These are phyloP conservation scores for Alternaria metachromatica DNA, from an alignment of 2,329 filamentous ascomycete species.

Conservation along the genomic window DNA sequence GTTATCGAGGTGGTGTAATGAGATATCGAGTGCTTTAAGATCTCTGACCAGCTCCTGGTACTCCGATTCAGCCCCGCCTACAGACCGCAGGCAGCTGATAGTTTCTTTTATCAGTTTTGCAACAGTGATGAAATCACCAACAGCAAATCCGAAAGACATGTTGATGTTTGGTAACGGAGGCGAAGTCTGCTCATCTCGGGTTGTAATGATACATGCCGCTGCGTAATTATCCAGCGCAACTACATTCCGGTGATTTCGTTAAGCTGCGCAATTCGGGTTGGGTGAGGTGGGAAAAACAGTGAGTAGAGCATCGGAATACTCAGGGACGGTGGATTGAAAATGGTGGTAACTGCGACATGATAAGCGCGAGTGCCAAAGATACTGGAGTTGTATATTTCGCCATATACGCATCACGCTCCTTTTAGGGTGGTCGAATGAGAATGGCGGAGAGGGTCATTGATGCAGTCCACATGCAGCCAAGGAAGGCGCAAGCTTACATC, in stretches of 20 bases:
- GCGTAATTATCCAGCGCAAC: rapidly evolving
- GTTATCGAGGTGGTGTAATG: background rate
- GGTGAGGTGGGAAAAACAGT: background rate
- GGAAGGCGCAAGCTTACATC: background rate
- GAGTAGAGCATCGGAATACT: background rate
- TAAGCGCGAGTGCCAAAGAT: background rate
- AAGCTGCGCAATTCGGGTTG: background rate
- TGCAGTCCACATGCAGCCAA: background rate
- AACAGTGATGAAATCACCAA: background rate
- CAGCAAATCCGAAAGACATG: background rate
- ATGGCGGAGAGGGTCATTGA: background rate
- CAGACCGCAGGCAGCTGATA: background rate
- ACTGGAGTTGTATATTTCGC: background rate
- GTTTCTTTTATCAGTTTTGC: background rate
- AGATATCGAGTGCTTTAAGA: background rate
- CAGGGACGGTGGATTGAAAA: rapidly evolving
- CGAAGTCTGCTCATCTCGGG: background rate
- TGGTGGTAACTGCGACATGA: background rate
- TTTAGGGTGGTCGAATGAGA: background rate
- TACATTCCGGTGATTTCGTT: background rate
- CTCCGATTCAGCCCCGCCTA: background rate
- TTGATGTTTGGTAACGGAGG: background rate
- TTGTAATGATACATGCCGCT: background rate
- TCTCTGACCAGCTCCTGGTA: background rate
- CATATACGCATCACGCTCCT: background rate